Evolutionary conservation across 2,329 filamentous ascomycete species (phyloP).

Genomic region (Coleophoma crateriformis): DNA sequence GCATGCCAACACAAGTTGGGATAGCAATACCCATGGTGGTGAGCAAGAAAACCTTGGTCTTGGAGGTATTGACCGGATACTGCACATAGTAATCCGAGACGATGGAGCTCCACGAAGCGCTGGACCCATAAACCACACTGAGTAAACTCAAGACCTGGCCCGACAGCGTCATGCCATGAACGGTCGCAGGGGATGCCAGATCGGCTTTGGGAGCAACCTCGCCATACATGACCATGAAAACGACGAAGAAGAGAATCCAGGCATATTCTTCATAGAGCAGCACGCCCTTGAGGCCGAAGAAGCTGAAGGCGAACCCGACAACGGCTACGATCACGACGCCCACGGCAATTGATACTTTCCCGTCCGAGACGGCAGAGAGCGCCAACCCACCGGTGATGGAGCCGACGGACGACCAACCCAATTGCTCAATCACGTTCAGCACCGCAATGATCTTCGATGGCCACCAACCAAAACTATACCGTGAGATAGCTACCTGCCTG

Average conservation of each 20-base stretch:
- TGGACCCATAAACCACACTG: conserved; percentile 40
- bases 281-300: conserved; percentile 20
- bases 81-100: conserved; percentile 40
- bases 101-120: conserved; percentile 43
- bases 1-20: conserved; percentile 40
- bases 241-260: conserved; percentile 32
- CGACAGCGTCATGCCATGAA: conserved; percentile 30
- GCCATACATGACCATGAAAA: conserved; percentile 44
- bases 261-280: conserved; percentile 17
- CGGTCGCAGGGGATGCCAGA: conserved; percentile 27
- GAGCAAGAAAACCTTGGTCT: conserved; percentile 6
- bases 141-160: conserved; percentile 37
- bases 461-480: conserved; percentile 46
- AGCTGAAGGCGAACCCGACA: conserved; percentile 17
- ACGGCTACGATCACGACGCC: conserved; percentile 15
- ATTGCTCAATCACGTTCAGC: conserved; percentile 24
- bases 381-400: conserved; percentile 15
- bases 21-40: conserved; percentile 9
- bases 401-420: conserved; percentile 19
- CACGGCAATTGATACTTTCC: conserved; percentile 9
- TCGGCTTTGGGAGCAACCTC: conserved; percentile 37
- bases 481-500: conserved; percentile 43
- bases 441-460: conserved; percentile 42
- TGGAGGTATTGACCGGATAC: conserved; percentile 38
- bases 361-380: conserved; percentile 15